These are phyloP conservation scores for Rhodotorula mucilaginosa DNA, from an alignment of 1,284 basidiomycete genomes.

Conservation along the genomic window DNA sequence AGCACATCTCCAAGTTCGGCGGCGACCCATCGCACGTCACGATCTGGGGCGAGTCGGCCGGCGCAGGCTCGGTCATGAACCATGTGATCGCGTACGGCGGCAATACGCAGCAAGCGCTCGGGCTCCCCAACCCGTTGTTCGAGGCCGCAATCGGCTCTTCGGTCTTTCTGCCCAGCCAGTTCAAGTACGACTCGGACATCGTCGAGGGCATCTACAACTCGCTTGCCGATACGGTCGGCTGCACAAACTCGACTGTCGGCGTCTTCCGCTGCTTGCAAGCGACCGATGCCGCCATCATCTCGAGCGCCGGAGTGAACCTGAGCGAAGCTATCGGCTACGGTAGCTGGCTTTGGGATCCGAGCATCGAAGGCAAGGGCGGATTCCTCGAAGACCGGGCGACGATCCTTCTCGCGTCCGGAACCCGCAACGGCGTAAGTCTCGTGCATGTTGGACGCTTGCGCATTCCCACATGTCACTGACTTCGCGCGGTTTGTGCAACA, in stretches of 20 bases:
- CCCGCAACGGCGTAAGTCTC: not conserved
- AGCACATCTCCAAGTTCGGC: constrained; percentile 8
- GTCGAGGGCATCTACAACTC: not conserved
- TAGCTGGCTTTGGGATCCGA: not conserved
- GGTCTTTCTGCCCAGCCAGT: not conserved
- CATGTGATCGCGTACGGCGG: constrained; percentile 5
- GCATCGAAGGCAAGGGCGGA: not conserved
- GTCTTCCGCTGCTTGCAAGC: not conserved
- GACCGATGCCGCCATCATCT: not conserved
- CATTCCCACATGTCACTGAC: too few relatives aligned
- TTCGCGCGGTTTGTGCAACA: not conserved
- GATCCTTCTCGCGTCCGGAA: not conserved
- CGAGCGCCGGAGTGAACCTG: not conserved
- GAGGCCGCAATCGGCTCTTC: not conserved
- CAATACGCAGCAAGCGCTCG: constrained; percentile 1
- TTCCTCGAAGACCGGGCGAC: not conserved
- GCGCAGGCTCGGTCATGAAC: not conserved
- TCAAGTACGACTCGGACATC: not conserved
- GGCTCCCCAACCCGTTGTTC: not conserved
- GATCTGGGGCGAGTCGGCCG: constrained; percentile 5
- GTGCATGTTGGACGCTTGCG: too few relatives aligned
- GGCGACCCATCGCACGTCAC: not conserved
- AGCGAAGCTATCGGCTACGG: not conserved
- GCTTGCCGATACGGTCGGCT: not conserved
- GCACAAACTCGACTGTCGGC: not conserved